Percentiles rank a stretch among this genome's conserved stretches.
Conservation (phyloP, 108 stramenopile genomes). For the Skeletonema costatum region DNA sequence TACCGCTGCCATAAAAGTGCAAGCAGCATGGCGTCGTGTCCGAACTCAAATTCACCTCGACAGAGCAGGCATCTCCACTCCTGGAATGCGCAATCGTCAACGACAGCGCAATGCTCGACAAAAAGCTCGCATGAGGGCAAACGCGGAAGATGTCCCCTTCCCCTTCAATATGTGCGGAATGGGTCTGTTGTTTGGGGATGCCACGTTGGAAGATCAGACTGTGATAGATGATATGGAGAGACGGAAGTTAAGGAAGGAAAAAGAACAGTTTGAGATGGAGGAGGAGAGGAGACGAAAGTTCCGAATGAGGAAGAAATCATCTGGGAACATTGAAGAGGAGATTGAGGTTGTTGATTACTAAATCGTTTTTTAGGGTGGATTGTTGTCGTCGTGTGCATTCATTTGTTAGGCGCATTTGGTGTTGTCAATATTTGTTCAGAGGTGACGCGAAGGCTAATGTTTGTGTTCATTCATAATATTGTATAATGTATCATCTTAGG, state of each 20-base stretch:
- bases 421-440: neutral
- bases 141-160: constrained; percentile 51
- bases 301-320: constrained; percentile 51
- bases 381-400: neutral
- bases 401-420: no score
- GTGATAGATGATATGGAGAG: constrained; percentile 49
- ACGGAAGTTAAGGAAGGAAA: constrained; percentile 48
- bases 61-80: constrained; percentile 54
- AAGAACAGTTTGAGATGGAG: constrained; percentile 39
- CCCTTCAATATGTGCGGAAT: constrained; percentile 68
- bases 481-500: neutral
- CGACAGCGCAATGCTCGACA: constrained; percentile 53
- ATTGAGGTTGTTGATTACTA: constrained; percentile 53
- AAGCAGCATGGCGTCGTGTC: constrained; percentile 68
- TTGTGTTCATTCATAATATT: neutral
- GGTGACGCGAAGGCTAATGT: neutral
- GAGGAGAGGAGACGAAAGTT: constrained; percentile 59
- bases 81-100: constrained; percentile 68
- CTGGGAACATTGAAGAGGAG: constrained; percentile 48
- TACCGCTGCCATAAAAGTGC: constrained; percentile 71
- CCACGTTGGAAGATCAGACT: constrained; percentile 58
- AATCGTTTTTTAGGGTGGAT: neutral
- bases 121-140: constrained; percentile 6
- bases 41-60: constrained; percentile 57
- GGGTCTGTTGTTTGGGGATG: constrained; percentile 67